phyloP scores from a whole-genome alignment of 2,329 filamentous ascomycete species.

The Lachnellula occidentalis region DNA sequence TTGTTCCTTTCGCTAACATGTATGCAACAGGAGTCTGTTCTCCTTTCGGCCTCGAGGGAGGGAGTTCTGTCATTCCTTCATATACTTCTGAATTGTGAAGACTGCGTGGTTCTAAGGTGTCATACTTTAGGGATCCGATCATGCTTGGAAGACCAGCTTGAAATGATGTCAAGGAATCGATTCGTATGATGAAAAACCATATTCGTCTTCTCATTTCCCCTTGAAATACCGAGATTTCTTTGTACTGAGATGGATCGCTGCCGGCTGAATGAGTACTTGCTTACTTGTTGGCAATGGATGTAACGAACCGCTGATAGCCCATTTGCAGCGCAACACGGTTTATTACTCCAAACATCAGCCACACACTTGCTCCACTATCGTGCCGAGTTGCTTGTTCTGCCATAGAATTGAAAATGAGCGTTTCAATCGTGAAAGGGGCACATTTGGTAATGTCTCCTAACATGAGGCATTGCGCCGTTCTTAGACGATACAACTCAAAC shows the following conservation, averaged over 20 bases:
- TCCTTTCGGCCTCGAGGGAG: constrained; percentile 58
- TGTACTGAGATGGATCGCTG: constrained; percentile 68
- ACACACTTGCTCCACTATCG: constrained; percentile 54
- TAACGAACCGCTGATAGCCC: constrained; percentile 50
- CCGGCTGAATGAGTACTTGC: constrained; percentile 60
- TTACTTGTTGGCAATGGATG: background rate
- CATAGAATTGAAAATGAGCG: constrained; percentile 66
- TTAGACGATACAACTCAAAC: constrained; percentile 57
- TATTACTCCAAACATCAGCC: constrained; percentile 46
- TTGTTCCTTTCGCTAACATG: constrained; percentile 65
- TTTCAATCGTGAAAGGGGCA: constrained; percentile 67
- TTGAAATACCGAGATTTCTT: constrained; percentile 65
- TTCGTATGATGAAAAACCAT: constrained; percentile 65
- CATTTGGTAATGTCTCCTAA: constrained; percentile 71
- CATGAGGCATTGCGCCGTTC: constrained; percentile 73
- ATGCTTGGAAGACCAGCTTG: constrained; percentile 56
- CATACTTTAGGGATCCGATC: constrained; percentile 59
- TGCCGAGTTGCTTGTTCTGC: constrained; percentile 66
- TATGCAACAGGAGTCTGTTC: constrained; percentile 71
- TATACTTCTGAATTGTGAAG: constrained; percentile 73
- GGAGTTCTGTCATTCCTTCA: constrained; percentile 58
- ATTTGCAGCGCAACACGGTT: constrained; percentile 46
- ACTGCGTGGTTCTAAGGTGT: constrained; percentile 68
- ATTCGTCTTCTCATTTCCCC: constrained; percentile 66
- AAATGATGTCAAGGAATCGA: constrained; percentile 70